Conservation (phyloP, 176 grass and related monocot species). For the Eremochloa ophiuroides region DNA sequence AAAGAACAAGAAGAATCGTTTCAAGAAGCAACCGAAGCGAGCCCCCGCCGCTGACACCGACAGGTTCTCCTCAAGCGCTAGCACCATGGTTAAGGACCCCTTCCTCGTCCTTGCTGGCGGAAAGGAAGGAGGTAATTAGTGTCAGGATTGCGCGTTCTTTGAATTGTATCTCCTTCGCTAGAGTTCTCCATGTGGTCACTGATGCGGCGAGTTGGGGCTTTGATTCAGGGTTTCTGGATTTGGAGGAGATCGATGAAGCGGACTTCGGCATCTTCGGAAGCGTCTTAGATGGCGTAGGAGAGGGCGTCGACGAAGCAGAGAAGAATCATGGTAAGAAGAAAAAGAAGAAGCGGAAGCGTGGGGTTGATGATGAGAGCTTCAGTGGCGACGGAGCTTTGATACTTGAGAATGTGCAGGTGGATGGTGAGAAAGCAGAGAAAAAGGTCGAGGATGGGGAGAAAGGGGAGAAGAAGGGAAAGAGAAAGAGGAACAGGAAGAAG, state of each 20-base stretch:
- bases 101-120: constrained; percentile 62
- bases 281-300: constrained; percentile 16
- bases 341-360: constrained; percentile 52
- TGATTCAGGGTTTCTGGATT: constrained; percentile 67
- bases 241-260: constrained; percentile 90
- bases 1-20: constrained; percentile 20
- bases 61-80: background rate
- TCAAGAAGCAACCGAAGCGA: constrained; percentile 23
- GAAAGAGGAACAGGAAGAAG: constrained; percentile 54
- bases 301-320: constrained; percentile 5
- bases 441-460: background rate
- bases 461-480: constrained; percentile 13
- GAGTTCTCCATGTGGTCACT: background rate
- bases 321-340: constrained; percentile 27
- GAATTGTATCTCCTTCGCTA: background rate
- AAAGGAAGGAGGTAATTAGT: constrained; percentile 71
- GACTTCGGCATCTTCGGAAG: constrained; percentile 56
- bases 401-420: constrained; percentile 8
- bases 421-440: background rate
- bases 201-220: background rate
- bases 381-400: background rate
- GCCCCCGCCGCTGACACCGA: background rate
- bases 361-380: background rate
- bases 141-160: background rate
- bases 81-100: constrained; percentile 47